Evolutionary conservation across 2,329 filamentous ascomycete species (phyloP).

Genomic region (Pseudocercospora crystallina): DNA sequence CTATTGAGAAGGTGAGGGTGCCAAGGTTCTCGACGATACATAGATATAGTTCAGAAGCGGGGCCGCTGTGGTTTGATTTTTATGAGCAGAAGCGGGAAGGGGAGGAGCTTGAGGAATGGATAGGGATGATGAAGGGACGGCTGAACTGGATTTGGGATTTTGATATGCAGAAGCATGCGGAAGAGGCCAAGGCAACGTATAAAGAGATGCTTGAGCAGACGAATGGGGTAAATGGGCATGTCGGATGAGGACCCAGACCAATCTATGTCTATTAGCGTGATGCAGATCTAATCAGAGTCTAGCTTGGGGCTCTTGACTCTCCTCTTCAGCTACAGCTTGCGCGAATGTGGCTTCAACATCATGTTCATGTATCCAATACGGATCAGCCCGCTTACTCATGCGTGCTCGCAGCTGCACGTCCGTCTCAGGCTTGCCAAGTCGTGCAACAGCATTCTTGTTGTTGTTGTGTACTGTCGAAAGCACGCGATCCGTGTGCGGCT

Average conservation of each 20-base stretch:
- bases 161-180: constrained; percentile 26
- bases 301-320: not conserved
- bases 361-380: constrained; percentile 33
- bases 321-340: not conserved
- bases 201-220: not conserved
- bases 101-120: constrained; percentile 22
- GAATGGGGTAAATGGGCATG: too few species aligned
- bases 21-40: constrained; percentile 22
- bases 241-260: too few species aligned
- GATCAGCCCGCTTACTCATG: constrained; percentile 23
- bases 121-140: constrained; percentile 13
- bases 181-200: constrained; percentile 16
- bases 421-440: constrained; percentile 22
- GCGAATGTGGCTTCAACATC: constrained; percentile 25
- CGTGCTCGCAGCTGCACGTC: constrained; percentile 28
- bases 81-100: constrained; percentile 20
- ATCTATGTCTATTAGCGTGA: too few species aligned
- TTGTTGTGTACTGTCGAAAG: constrained; percentile 25
- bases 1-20: constrained; percentile 20
- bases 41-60: constrained; percentile 19
- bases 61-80: constrained; percentile 18
- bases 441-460: constrained; percentile 24
- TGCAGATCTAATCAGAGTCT: not conserved
- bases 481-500: constrained; percentile 38
- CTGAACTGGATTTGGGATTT: constrained; percentile 28